These are phyloP conservation scores for Salix brachista DNA, from an alignment of 345 rosid genomes.

Conservation along the genomic window DNA sequence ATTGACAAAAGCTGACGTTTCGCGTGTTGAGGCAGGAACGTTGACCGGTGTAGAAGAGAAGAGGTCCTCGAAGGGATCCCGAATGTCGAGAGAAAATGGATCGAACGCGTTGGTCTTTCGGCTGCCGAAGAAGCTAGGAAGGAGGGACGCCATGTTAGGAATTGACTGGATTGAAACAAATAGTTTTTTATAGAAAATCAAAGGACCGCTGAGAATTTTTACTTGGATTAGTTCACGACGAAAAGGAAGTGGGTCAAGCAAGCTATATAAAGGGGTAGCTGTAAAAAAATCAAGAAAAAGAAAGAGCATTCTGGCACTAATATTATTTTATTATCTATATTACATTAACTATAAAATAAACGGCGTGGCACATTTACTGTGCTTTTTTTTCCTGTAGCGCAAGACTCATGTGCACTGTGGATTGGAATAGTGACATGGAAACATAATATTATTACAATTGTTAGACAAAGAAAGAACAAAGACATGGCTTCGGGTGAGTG, in stretches of 20 bases:
- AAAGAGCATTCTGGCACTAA: neutral
- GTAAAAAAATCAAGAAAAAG: neutral
- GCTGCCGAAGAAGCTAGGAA: conserved; percentile 21
- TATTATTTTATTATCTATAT: neutral
- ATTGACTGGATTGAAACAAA: neutral
- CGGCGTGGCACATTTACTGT: too few species aligned
- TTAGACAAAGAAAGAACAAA: too few species aligned
- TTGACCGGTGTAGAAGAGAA: neutral
- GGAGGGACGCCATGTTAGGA: conserved; percentile 7
- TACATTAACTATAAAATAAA: too few species aligned
- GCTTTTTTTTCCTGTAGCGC: too few species aligned
- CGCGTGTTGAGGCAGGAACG: neutral
- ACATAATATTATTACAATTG: too few species aligned
- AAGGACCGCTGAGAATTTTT: neutral
- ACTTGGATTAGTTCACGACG: neutral
- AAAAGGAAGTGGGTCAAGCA: neutral
- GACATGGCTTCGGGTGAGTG: too few species aligned
- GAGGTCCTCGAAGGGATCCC: conserved; percentile 15
- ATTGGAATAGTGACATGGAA: too few species aligned
- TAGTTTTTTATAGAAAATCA: too few species aligned
- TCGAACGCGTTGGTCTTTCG: conserved; percentile 15
- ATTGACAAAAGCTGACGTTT: conserved; percentile 11
- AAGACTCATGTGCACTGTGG: too few species aligned
- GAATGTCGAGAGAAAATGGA: conserved; percentile 16
- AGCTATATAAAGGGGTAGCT: conserved; percentile 12